Conservation (phyloP, 2,329 filamentous ascomycete genomes). For the Fusarium napiforme region DNA sequence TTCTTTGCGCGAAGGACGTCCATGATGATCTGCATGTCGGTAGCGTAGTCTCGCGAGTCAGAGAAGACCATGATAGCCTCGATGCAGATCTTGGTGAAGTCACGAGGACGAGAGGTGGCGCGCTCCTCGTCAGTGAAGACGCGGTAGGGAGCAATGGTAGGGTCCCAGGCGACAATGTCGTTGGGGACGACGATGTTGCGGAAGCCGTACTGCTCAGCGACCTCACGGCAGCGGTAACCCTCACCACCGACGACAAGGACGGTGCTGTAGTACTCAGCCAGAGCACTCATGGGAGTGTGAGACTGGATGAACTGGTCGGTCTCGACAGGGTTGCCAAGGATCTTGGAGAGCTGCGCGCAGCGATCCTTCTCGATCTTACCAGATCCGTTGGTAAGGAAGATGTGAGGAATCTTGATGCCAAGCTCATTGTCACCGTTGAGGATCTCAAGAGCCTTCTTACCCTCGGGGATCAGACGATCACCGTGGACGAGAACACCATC, state of each 20-base stretch:
- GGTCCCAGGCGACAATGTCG: constrained; percentile 79
- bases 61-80: constrained; percentile 92
- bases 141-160: constrained; percentile 83
- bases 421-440: constrained; percentile 79
- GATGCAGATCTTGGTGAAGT: constrained; percentile 81
- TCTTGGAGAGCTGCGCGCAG: constrained; percentile 77
- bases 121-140: constrained; percentile 71
- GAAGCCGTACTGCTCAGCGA: constrained; percentile 74
- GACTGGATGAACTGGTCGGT: constrained; percentile 76
- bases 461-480: constrained; percentile 80
- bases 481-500: constrained; percentile 90
- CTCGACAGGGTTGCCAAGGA: constrained; percentile 41
- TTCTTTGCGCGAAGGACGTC: constrained; percentile 83
- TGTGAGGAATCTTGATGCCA: constrained; percentile 87
- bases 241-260: constrained; percentile 81
- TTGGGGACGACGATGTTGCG: constrained; percentile 82
- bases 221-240: constrained; percentile 72
- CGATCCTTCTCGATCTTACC: constrained; percentile 89
- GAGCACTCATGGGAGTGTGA: constrained; percentile 81
- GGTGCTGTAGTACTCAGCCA: constrained; percentile 80
- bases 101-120: constrained; percentile 72
- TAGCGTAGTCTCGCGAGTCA: constrained; percentile 90
- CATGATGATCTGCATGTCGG: constrained; percentile 82
- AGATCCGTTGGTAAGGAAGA: constrained; percentile 92
- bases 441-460: constrained; percentile 74